Percentiles rank a stretch among this genome's conserved stretches.
Evolutionary conservation across 495 filamentous ascomycete genomes (phyloP).

Genomic region (Letharia lupina): DNA sequence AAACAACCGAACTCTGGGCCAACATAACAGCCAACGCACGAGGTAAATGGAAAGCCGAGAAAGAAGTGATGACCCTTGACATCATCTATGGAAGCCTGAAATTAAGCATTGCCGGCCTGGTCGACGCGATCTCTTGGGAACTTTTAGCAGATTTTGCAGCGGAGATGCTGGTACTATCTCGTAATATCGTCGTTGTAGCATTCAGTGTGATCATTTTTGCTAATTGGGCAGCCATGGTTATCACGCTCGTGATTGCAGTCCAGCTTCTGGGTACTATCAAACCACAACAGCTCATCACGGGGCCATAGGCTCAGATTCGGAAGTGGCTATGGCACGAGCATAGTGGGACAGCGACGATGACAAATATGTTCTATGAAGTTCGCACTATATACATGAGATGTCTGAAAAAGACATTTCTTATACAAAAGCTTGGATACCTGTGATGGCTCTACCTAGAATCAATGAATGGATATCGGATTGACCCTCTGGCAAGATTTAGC

Average conservation of each 20-base stretch:
- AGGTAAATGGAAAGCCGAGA: not conserved
- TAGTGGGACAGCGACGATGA: not conserved
- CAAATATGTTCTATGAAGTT: not conserved
- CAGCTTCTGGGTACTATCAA: not conserved
- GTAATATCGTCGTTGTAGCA: not conserved
- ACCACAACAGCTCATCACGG: not conserved
- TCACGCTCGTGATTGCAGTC: not conserved
- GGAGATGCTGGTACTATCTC: not conserved
- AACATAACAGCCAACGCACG: not conserved
- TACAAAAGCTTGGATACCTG: conserved; percentile 60
- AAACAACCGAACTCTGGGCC: not conserved
- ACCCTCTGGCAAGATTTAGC: conserved; percentile 16
- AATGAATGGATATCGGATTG: conserved; percentile 39
- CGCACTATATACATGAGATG: conserved; percentile 8
- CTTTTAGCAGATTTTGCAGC: not conserved
- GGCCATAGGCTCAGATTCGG: not conserved
- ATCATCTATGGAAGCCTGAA: not conserved
- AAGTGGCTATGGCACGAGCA: not conserved
- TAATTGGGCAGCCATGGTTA: not conserved
- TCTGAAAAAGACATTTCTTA: conserved; percentile 23
- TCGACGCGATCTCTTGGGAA: not conserved
- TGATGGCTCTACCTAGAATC: conserved; percentile 63
- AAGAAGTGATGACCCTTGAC: not conserved
- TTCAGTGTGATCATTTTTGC: not conserved
- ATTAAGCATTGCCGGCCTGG: not conserved